These are phyloP conservation scores for Mycena polygramma DNA, from an alignment of 768 basidiomycete species.

Conservation along the genomic window DNA sequence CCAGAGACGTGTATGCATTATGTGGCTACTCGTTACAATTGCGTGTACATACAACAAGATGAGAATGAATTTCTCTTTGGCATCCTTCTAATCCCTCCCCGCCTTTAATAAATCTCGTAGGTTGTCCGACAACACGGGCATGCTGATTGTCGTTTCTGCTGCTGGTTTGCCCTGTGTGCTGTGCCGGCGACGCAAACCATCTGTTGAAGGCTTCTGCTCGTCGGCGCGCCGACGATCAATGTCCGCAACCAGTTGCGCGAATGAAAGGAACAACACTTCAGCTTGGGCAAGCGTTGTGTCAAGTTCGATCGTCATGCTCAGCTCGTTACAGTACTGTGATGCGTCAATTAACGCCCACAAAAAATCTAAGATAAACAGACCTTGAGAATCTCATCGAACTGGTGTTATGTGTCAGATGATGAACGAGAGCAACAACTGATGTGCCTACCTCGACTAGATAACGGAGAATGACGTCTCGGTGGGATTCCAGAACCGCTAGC, in stretches of 20 bases:
- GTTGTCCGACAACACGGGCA: constrained; percentile 71
- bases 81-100: constrained; percentile 45
- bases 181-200: constrained; percentile 52
- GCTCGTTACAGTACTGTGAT: constrained; percentile 90
- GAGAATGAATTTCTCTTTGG: constrained; percentile 5
- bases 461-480: constrained; percentile 94
- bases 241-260: constrained; percentile 88
- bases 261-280: constrained; percentile 95
- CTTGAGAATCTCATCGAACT: constrained; percentile 90
- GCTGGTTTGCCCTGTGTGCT: constrained; percentile 38
- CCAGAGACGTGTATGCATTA: constrained; percentile 35
- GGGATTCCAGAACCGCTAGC: constrained; percentile 93
- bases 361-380: constrained; percentile 46
- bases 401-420: constrained; percentile 21
- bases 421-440: constrained; percentile 4
- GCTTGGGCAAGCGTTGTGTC: constrained; percentile 96
- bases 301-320: constrained; percentile 97
- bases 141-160: constrained; percentile 48
- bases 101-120: constrained; percentile 70
- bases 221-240: constrained; percentile 86
- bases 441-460: constrained; percentile 91
- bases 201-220: constrained; percentile 45
- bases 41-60: constrained; percentile 34
- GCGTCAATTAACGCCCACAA: constrained; percentile 1
- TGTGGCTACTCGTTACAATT: constrained; percentile 36